Evolutionary conservation across 176 grass and related monocot species (phyloP).

Genomic region (Tillandsia fasciculata): DNA sequence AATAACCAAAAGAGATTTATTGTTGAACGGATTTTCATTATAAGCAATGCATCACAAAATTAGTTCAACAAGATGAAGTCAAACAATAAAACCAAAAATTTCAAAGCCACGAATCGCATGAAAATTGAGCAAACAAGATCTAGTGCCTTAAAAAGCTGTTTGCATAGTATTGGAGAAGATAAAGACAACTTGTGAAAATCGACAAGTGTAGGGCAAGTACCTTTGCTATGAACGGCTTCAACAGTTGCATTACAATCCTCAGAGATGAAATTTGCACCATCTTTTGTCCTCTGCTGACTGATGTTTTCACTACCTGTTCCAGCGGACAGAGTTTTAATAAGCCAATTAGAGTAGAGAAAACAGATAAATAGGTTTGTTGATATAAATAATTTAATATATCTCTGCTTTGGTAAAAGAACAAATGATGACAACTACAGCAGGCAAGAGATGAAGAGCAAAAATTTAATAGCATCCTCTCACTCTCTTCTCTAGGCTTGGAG

Average conservation of each 20-base stretch:
- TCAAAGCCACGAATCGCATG: too few species aligned
- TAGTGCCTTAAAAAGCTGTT: too few species aligned
- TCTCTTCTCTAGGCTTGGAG: too few species aligned
- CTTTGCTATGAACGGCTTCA: neutral
- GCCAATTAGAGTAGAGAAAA: neutral
- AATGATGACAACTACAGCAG: neutral
- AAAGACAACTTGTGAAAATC: neutral
- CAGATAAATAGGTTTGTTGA: neutral
- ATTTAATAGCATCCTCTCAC: too few species aligned
- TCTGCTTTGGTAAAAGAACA: neutral
- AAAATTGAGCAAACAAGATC: too few species aligned
- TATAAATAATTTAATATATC: neutral
- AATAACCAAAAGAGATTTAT: constrained; percentile 3
- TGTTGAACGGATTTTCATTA: neutral
- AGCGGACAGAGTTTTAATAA: neutral
- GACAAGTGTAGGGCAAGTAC: neutral
- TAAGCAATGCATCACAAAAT: neutral
- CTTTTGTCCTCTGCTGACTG: neutral
- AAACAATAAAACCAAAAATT: neutral
- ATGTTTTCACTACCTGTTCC: constrained; percentile 3
- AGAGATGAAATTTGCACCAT: neutral
- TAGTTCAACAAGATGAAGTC: neutral
- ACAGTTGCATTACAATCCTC: neutral
- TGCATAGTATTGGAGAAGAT: neutral
- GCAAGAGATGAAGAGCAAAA: neutral